Percentiles rank a stretch among this genome's conserved stretches.
Conservation (phyloP, 78 protist genomes). For the Dictyostelium capitatum region DNA sequence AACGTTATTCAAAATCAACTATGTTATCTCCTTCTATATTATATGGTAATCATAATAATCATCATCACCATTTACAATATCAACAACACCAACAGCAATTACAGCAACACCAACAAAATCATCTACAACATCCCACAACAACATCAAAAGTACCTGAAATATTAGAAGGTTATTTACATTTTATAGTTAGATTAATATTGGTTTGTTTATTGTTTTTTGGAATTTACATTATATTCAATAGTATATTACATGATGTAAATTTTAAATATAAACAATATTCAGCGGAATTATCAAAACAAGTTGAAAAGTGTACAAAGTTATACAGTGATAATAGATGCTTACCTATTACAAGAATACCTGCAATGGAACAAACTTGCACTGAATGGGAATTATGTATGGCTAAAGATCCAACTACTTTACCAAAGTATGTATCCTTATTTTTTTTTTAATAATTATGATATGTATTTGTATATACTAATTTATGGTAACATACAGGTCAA, state of each 20-base stretch:
- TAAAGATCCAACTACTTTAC: slow-evolving; percentile 18
- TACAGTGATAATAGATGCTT: slow-evolving; percentile 23
- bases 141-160: background rate
- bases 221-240: slow-evolving; percentile 13
- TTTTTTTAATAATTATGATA: background rate
- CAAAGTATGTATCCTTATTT: slow-evolving; percentile 1
- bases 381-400: slow-evolving; percentile 39
- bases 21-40: no score
- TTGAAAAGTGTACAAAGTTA: slow-evolving; percentile 28
- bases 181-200: slow-evolving; percentile 12
- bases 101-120: background rate
- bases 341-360: slow-evolving; percentile 49
- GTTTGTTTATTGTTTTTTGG: background rate
- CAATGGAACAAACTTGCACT: slow-evolving; percentile 30
- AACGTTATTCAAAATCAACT: background rate
- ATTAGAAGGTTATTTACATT: slow-evolving; percentile 10
- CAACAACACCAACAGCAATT: background rate
- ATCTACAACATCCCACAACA: background rate
- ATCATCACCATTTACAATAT: background rate
- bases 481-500: background rate
- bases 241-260: slow-evolving; percentile 28
- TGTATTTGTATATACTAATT: background rate
- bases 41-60: background rate
- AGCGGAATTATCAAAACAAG: slow-evolving; percentile 7
- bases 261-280: slow-evolving; percentile 28